phyloP scores from a whole-genome alignment of 768 basidiomycete genomes.

The Leccinum rimulosum region DNA sequence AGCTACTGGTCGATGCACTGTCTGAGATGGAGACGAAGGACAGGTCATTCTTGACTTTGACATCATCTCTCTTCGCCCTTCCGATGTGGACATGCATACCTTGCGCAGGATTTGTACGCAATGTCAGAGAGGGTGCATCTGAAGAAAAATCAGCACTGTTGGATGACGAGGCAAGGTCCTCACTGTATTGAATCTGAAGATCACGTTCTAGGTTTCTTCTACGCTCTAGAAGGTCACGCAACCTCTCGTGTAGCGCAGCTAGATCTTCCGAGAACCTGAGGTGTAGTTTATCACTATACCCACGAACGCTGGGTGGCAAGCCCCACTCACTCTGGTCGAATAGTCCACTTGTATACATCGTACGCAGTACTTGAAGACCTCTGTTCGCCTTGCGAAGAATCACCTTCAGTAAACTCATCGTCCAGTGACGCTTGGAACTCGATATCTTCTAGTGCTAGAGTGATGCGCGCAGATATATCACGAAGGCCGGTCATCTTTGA shows the following conservation, averaged over 20 bases:
- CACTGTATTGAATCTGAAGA: constrained; percentile 57
- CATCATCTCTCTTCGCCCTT: constrained; percentile 60
- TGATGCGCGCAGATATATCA: constrained; percentile 56
- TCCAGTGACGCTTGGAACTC: constrained; percentile 19
- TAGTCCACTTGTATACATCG: constrained; percentile 47
- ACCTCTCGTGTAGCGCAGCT: constrained; percentile 42
- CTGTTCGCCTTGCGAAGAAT: constrained; percentile 13
- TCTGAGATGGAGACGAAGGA: constrained; percentile 60
- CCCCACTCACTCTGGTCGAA: constrained; percentile 62
- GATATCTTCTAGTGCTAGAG: constrained; percentile 40
- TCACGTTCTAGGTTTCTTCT: constrained; percentile 53
- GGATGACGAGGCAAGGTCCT: constrained; percentile 8
- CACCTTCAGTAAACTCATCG: constrained; percentile 26
- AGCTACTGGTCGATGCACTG: constrained; percentile 63
- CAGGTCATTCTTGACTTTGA: constrained; percentile 43
- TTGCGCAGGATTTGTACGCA: constrained; percentile 63
- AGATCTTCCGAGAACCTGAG: constrained; percentile 62
- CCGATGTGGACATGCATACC: constrained; percentile 77
- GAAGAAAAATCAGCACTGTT: constrained; percentile 10
- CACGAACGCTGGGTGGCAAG: neutral
- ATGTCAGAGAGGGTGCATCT: constrained; percentile 73
- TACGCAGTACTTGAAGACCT: constrained; percentile 25
- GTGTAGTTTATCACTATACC: neutral
- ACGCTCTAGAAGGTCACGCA: constrained; percentile 43
- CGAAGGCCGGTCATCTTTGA: constrained; percentile 49